These are phyloP conservation scores for Erodium moschatum DNA, from an alignment of 441 rosid species.

Conservation along the genomic window DNA sequence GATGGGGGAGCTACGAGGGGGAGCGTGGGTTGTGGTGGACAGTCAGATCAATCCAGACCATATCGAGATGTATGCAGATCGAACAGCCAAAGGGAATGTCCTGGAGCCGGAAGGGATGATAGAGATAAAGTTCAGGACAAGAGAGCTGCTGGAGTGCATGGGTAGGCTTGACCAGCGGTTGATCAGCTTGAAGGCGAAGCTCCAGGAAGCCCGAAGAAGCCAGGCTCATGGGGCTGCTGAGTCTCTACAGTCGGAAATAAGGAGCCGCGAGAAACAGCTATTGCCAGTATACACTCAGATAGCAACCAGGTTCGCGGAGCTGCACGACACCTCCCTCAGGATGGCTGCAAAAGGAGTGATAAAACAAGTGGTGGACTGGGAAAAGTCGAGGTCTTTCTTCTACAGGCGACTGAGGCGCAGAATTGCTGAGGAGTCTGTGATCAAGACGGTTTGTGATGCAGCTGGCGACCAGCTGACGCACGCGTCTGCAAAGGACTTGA, in stretches of 20 bases:
- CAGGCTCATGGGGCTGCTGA: slow-evolving; percentile 37
- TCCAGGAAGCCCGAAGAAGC: slow-evolving; percentile 57
- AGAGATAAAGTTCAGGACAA: slow-evolving; percentile 91
- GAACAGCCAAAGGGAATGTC: slow-evolving; percentile 89
- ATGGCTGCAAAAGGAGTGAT: slow-evolving; percentile 98
- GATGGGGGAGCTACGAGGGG: slow-evolving; percentile 99
- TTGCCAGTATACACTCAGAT: slow-evolving; percentile 84
- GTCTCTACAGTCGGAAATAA: slow-evolving; percentile 62
- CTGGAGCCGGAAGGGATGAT: slow-evolving; percentile 99
- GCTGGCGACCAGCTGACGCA: slow-evolving; percentile 59
- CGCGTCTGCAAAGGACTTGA: slow-evolving; percentile 52
- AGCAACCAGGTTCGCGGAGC: slow-evolving; percentile 92
- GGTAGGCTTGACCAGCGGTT: slow-evolving; percentile 81
- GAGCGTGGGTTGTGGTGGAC: slow-evolving; percentile 98
- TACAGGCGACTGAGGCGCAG: slow-evolving; percentile 64
- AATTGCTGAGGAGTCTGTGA: slow-evolving; percentile 61
- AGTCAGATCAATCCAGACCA: slow-evolving; percentile 88
- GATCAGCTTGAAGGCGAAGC: slow-evolving; percentile 50
- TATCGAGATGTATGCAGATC: slow-evolving; percentile 97
- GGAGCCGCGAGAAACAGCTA: slow-evolving; percentile 74
- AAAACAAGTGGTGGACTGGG: slow-evolving; percentile 85
- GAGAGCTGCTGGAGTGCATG: slow-evolving; percentile 94
- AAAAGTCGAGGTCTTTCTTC: slow-evolving; percentile 59
- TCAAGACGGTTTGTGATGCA: slow-evolving; percentile 58
- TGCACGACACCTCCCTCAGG: slow-evolving; percentile 85